These are phyloP conservation scores for Dioscorea zingiberensis DNA, from an alignment of 106 monocot species.

Conservation along the genomic window DNA sequence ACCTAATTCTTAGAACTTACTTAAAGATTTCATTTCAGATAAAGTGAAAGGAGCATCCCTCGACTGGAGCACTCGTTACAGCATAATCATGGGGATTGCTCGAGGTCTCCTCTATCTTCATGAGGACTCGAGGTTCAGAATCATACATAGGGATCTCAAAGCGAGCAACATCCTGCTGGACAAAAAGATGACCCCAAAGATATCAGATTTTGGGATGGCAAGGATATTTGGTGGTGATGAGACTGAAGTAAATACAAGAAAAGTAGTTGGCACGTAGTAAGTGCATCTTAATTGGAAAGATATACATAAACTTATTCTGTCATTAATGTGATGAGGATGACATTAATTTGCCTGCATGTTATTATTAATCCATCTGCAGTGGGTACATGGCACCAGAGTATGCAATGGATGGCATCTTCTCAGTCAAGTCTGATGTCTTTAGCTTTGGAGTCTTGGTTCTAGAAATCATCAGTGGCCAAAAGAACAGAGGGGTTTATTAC, in stretches of 20 bases:
- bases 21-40: neutral
- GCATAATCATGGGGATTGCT: neutral
- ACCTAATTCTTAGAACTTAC: neutral
- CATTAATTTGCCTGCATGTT: neutral
- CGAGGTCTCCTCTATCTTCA: neutral
- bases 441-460: conserved; percentile 31
- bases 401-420: conserved; percentile 24
- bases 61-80: neutral
- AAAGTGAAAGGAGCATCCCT: neutral
- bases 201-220: conserved; percentile 5
- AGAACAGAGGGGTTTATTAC: conserved; percentile 8
- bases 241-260: neutral
- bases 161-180: neutral
- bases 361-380: neutral
- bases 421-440: conserved; percentile 27
- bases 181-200: neutral
- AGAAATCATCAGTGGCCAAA: conserved; percentile 26
- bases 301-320: too few species aligned
- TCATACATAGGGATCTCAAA: conserved; percentile 5
- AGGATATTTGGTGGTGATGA: conserved; percentile 2
- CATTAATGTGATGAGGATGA: neutral
- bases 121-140: neutral
- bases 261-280: conserved; percentile 3
- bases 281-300: neutral
- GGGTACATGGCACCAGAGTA: conserved; percentile 37